Percentiles rank a stretch among this genome's conserved stretches.
Conservation (phyloP, 371 early-diverging fungal species). For the Zancudomyces culisetae region DNA sequence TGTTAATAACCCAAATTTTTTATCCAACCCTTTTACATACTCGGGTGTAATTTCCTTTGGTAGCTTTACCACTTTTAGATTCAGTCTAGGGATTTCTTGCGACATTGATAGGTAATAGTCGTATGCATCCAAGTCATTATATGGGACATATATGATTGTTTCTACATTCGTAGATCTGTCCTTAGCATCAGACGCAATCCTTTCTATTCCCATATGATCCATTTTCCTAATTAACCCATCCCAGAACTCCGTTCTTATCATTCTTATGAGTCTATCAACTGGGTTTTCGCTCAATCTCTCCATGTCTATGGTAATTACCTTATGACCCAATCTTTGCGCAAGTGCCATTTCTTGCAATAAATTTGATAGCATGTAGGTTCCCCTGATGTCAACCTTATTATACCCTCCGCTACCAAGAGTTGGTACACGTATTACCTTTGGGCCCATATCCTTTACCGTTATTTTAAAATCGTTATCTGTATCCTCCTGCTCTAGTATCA, state of each 20-base stretch:
- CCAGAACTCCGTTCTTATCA: constrained; percentile 86
- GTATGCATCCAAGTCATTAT: constrained; percentile 47
- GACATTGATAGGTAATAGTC: constrained; percentile 60
- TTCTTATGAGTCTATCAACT: constrained; percentile 66
- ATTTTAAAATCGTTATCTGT: constrained; percentile 89
- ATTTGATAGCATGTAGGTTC: constrained; percentile 85
- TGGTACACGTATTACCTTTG: constrained; percentile 69
- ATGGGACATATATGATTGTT: constrained; percentile 83
- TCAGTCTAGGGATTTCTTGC: constrained; percentile 38
- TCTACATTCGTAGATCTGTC: constrained; percentile 53
- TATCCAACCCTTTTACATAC: constrained; percentile 78
- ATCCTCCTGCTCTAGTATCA: constrained; percentile 80
- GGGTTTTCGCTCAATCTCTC: constrained; percentile 86
- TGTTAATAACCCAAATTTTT: constrained; percentile 73
- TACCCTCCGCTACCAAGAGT: constrained; percentile 75
- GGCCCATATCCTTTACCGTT: constrained; percentile 79
- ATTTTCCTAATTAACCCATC: constrained; percentile 82
- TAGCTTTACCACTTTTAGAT: constrained; percentile 58
- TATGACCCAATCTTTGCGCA: constrained; percentile 69
- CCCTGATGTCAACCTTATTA: constrained; percentile 75
- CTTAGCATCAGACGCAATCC: constrained; percentile 82
- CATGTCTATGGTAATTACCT: constrained; percentile 70
- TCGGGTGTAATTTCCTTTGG: constrained; percentile 71
- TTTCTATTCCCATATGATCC: constrained; percentile 73
- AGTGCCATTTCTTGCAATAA: constrained; percentile 87